phyloP scores from a whole-genome alignment of 1,284 basidiomycete genomes.

The Polyporus tsugae region DNA sequence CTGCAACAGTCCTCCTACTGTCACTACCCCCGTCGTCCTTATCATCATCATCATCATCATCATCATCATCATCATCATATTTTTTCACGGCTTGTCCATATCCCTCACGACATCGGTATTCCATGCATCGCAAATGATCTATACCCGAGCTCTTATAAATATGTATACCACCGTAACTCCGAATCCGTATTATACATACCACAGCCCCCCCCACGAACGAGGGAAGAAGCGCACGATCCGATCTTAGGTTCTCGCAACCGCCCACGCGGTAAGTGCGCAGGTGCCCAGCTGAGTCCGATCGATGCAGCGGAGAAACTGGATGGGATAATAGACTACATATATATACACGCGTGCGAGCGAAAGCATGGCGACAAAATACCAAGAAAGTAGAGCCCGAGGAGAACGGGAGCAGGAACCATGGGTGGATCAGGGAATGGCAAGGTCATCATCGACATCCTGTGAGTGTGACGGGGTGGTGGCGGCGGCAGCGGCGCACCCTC shows the following conservation, averaged over 20 bases:
- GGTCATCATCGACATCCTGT: no score
- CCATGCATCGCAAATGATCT: constrained; percentile 27
- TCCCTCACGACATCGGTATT: constrained; percentile 19
- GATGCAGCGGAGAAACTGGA: neutral
- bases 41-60: neutral
- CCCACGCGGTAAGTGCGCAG: neutral
- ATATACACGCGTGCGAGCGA: constrained; percentile 2
- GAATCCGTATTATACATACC: constrained; percentile 26
- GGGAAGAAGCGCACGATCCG: constrained; percentile 4
- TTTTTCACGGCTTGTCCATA: neutral
- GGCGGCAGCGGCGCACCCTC: constrained; percentile 7
- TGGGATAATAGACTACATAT: neutral
- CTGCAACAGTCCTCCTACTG: neutral
- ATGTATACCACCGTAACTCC: constrained; percentile 37
- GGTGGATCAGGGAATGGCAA: no score
- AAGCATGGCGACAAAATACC: neutral
- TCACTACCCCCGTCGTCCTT: constrained; percentile 1
- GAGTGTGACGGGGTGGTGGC: no score
- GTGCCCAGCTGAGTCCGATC: neutral
- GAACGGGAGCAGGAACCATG: neutral
- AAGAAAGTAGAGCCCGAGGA: neutral
- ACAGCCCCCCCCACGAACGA: neutral
- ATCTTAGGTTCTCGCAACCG: constrained; percentile 1
- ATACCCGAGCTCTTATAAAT: constrained; percentile 37
- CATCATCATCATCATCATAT: neutral